A percentile compares a stretch with the other conserved stretches of the same genome.
These are phyloP conservation scores for Grosmannia clavigera DNA, from an alignment of 2,329 filamentous ascomycete species.

Conservation along the genomic window DNA sequence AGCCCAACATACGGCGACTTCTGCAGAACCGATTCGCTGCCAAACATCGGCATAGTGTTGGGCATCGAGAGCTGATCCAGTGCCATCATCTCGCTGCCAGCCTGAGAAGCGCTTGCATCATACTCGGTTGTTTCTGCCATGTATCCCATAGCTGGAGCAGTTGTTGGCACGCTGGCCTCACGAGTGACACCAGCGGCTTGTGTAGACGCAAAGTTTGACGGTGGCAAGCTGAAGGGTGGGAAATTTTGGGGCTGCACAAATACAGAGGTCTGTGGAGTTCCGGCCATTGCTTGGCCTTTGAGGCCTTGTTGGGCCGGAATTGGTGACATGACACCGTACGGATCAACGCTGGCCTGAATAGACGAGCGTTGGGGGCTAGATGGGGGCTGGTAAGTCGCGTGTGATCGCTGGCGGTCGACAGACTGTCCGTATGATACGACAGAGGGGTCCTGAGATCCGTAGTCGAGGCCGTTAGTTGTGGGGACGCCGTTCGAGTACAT, in stretches of 20 bases:
- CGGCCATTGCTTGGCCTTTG: conserved; percentile 31
- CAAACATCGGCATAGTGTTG: conserved; percentile 75
- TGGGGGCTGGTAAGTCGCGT: conserved; percentile 27
- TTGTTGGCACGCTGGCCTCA: conserved; percentile 17
- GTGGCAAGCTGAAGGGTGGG: conserved; percentile 49
- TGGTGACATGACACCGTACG: conserved; percentile 42
- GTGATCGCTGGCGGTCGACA: conserved; percentile 6
- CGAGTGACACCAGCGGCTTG: conserved; percentile 22
- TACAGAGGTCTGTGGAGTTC: conserved; percentile 30
- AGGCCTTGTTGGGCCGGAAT: conserved; percentile 36
- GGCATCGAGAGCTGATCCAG: conserved; percentile 50
- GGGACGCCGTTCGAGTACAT: conserved; percentile 20
- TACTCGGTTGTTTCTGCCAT: conserved; percentile 30
- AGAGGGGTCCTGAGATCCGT: conserved; percentile 27
- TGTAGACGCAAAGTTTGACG: conserved; percentile 41
- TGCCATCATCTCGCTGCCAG: conserved; percentile 43
- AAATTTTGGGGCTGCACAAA: conserved; percentile 52
- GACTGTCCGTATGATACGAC: conserved; percentile 17
- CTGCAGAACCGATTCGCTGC: conserved; percentile 62
- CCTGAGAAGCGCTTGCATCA: conserved; percentile 29
- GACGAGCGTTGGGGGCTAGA: conserved; percentile 30
- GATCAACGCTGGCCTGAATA: conserved; percentile 32
- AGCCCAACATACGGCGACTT: conserved; percentile 76
- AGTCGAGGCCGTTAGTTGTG: conserved; percentile 27
- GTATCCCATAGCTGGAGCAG: conserved; percentile 17